A percentile compares a stretch with the other conserved stretches of the same genome.
These are phyloP conservation scores for Malus fusca DNA, from an alignment of 306 rosid genomes.

Conservation along the genomic window DNA sequence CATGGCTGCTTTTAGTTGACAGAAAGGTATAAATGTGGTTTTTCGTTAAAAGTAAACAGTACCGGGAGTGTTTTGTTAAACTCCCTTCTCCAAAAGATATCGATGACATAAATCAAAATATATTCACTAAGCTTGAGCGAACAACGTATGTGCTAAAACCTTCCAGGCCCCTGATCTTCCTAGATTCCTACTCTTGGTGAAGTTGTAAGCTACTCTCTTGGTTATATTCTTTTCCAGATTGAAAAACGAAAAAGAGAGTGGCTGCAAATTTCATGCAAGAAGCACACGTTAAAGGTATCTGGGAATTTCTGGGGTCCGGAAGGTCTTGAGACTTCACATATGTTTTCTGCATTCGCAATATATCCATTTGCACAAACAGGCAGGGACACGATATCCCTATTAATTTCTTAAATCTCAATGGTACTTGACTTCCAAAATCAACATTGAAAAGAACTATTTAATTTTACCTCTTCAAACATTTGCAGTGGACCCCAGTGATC, in stretches of 20 bases:
- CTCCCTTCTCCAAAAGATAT: background rate
- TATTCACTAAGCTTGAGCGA: background rate
- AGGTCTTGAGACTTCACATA: background rate
- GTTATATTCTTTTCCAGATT: no score
- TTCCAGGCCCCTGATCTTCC: background rate
- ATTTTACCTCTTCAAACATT: conserved; percentile 70
- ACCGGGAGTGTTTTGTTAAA: no score
- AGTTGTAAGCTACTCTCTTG: no score
- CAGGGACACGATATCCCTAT: background rate
- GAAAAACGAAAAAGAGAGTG: no score
- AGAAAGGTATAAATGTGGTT: no score
- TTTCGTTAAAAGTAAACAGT: no score
- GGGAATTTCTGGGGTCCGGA: background rate
- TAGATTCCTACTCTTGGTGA: background rate
- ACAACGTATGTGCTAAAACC: background rate
- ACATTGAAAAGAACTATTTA: background rate
- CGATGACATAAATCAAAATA: background rate
- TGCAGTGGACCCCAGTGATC: conserved; percentile 97
- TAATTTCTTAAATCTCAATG: background rate
- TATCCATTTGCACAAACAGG: background rate
- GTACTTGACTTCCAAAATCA: background rate
- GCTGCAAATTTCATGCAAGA: no score
- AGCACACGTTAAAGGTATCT: background rate
- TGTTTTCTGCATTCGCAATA: background rate
- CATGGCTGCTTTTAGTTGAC: no score